Percentiles rank a stretch among this genome's conserved stretches.
phyloP scores from a whole-genome alignment of 805 yeast species.

The Wickerhamiella kazuoi region DNA sequence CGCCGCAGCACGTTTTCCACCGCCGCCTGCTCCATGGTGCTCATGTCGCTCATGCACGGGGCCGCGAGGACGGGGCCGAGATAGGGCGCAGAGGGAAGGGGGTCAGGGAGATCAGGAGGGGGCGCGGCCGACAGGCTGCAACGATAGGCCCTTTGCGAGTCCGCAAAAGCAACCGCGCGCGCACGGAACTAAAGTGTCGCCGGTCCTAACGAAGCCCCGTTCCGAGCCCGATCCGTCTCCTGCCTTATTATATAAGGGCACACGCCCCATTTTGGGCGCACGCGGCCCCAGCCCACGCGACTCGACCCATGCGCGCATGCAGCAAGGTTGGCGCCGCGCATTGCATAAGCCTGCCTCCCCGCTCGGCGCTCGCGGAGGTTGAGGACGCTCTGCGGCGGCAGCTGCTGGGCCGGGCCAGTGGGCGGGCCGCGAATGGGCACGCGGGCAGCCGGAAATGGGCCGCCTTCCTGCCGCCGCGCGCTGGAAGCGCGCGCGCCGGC shows the following conservation, averaged over 20 bases:
- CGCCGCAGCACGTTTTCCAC: slow-evolving; percentile 25
- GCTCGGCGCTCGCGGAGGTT: no score
- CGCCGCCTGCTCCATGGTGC: slow-evolving; percentile 9
- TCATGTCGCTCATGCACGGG: neutral
- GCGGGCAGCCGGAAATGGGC: neutral
- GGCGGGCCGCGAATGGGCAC: neutral
- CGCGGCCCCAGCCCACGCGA: neutral
- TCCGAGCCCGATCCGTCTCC: no score
- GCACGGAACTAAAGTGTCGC: neutral
- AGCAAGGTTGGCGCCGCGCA: slow-evolving; percentile 49
- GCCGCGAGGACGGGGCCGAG: neutral
- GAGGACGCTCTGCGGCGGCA: no score
- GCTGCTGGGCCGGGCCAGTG: no score
- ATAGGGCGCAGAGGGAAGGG: neutral
- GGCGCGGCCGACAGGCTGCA: neutral
- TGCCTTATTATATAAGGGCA: neutral
- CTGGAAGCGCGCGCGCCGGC: neutral
- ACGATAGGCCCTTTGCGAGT: neutral
- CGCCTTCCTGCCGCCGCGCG: neutral
- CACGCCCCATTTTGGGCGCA: neutral
- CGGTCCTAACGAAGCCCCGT: neutral
- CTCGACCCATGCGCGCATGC: neutral
- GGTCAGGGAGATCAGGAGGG: neutral
- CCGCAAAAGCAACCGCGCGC: neutral
- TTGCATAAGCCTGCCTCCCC: slow-evolving; percentile 46